Conservation (phyloP, 75 land plant genomes). For the Cunninghamia lanceolata region DNA sequence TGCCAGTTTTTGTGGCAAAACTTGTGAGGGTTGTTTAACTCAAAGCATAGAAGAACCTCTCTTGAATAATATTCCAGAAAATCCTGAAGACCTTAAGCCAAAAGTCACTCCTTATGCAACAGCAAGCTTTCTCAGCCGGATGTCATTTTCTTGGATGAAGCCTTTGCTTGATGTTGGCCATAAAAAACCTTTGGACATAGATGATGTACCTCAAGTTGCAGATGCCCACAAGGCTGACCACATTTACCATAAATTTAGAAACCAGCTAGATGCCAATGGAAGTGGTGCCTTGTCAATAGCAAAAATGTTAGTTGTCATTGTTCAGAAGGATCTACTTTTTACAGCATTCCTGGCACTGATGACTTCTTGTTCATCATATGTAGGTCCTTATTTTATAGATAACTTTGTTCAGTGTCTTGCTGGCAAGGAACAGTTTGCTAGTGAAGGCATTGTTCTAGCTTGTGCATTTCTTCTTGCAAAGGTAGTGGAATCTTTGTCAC, state of each 20-base stretch:
- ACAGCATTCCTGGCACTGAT: slow-evolving; percentile 36
- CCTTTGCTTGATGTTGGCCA: slow-evolving; percentile 55
- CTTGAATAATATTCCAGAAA: neutral
- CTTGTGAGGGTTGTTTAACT: slow-evolving; percentile 15
- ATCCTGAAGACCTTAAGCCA: neutral
- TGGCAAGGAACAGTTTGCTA: too few species aligned
- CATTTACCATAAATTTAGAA: slow-evolving; percentile 32
- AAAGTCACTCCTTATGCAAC: slow-evolving; percentile 47
- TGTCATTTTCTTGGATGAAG: slow-evolving; percentile 76
- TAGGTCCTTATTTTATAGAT: too few species aligned
- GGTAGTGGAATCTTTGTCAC: too few species aligned
- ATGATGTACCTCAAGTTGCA: slow-evolving; percentile 70
- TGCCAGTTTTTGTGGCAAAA: slow-evolving; percentile 22
- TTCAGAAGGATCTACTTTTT: slow-evolving; percentile 29
- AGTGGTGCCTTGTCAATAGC: slow-evolving; percentile 22
- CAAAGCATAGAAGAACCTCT: slow-evolving; percentile 7
- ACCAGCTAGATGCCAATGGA: slow-evolving; percentile 26
- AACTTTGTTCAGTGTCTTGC: too few species aligned
- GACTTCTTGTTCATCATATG: slow-evolving; percentile 40
- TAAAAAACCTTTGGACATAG: slow-evolving; percentile 48
- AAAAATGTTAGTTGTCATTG: slow-evolving; percentile 25
- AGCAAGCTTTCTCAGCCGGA: slow-evolving; percentile 46
- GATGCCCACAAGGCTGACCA: slow-evolving; percentile 32
- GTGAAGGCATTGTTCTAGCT: too few species aligned
- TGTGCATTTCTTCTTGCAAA: too few species aligned